Base-by-base conservation (phyloP, 192 early-diverging fungal genomes). In the Piromyces sp. region DNA sequence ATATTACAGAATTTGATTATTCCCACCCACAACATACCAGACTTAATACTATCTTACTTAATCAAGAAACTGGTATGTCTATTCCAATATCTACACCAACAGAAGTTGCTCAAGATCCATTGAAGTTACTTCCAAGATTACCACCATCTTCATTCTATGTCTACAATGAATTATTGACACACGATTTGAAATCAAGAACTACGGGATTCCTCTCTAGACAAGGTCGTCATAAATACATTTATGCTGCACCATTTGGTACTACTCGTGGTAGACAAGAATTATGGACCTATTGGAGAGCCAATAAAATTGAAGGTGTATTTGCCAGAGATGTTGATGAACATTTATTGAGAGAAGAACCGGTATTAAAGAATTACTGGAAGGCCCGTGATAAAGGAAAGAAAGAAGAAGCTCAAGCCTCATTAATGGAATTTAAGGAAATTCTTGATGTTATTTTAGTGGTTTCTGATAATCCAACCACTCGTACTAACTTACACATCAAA, bases 241-340 rank as follows among this genome's bases (percentile, higher is more conserved):
- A 36, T 42, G 80, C 30, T 12, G 31, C 30, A 6, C 30, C 84
- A 19, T 88, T 80, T 79, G 29, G 38, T 36, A 88, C 86, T 40
- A 40, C 82, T 15, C 79, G 83, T 19, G 83, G 82, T 33, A 81
- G 87, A 30, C 85, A 88, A 42, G 81, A 82, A 30, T 68, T 88
- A 17, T 88, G 87, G 87, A 82, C 86, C 0, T 51, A 82, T n/a
- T 88, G 87, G 87, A 81, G 87, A 38, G 80, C 79, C 3, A 84
- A 86, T 26, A 87, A 88, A 30, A 79, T 88, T 26, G 79, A 86
- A 29, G 87, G 83, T 29, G 80, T 83, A n/a, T 88, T 88, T 80
- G 87, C 87, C 5, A 81, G 87, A 29, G 83, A 86, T 83, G 79
- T 88, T 29, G 87, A 88, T 87, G 87, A 88, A 80, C 29, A 31